Evolutionary conservation across 2,329 filamentous ascomycete genomes (phyloP).

Genomic region (Madurella fahalii): DNA sequence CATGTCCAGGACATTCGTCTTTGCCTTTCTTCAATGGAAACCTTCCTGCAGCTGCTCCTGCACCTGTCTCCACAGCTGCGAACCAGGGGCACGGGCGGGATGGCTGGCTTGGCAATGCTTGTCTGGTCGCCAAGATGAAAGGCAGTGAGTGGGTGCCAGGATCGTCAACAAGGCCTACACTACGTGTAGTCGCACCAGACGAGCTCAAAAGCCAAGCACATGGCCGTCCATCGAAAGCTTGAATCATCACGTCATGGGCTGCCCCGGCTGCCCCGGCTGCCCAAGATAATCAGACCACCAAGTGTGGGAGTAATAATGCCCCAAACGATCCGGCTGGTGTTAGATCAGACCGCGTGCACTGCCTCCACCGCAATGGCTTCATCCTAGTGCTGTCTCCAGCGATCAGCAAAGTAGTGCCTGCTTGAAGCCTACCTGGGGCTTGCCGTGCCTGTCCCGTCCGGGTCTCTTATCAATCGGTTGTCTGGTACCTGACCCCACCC

Average conservation of each 20-base stretch:
- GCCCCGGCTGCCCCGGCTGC: conserved; percentile 4
- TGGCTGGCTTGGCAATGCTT: conserved; percentile 17
- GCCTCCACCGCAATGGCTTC: neutral
- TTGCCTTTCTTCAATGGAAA: too few relatives aligned
- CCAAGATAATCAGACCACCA: neutral
- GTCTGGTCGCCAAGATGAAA: conserved; percentile 10
- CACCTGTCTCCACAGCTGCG: too few relatives aligned
- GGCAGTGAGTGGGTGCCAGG: neutral
- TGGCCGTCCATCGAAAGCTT: too few relatives aligned
- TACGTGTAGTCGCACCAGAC: too few relatives aligned
- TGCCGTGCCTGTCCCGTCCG: too few relatives aligned
- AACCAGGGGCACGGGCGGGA: neutral
- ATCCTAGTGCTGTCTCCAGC: neutral
- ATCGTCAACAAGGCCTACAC: neutral
- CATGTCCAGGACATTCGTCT: too few relatives aligned
- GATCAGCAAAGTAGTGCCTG: neutral
- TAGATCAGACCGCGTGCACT: too few relatives aligned
- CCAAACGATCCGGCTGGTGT: too few relatives aligned
- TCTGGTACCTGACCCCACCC: neutral
- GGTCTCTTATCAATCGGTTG: neutral
- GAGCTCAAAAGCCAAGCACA: conserved; percentile 15
- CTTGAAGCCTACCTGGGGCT: too few relatives aligned
- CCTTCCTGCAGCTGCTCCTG: too few relatives aligned
- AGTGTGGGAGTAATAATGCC: too few relatives aligned
- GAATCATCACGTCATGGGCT: neutral